A percentile compares a stretch with the other conserved stretches of the same genome.
These are phyloP conservation scores for Ciborinia camelliae DNA, from an alignment of 2,329 filamentous ascomycete species.

Conservation along the genomic window DNA sequence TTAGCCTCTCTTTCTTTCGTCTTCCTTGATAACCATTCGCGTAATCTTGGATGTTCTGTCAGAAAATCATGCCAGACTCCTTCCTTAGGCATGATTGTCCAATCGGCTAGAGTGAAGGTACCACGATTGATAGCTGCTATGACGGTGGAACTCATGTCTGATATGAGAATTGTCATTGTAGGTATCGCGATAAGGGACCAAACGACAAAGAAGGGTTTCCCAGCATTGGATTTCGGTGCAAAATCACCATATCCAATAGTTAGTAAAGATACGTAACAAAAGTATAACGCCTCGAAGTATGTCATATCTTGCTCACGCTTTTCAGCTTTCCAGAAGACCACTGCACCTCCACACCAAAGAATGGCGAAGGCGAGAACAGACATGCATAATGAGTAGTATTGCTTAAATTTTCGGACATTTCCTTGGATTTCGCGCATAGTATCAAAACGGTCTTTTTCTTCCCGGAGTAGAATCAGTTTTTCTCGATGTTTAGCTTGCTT, in stretches of 20 bases:
- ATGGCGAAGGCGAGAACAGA: constrained; percentile 57
- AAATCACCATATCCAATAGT: constrained; percentile 70
- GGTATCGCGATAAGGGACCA: constrained; percentile 68
- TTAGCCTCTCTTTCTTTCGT: constrained; percentile 42
- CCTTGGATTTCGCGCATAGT: constrained; percentile 61
- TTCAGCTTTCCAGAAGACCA: constrained; percentile 62
- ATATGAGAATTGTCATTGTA: constrained; percentile 66
- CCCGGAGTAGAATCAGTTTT: constrained; percentile 52
- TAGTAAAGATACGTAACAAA: constrained; percentile 64
- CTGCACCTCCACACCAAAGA: constrained; percentile 63
- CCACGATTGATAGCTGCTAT: constrained; percentile 60
- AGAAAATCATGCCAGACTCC: constrained; percentile 53
- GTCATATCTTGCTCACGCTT: constrained; percentile 48
- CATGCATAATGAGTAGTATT: constrained; percentile 56
- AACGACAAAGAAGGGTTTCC: constrained; percentile 66
- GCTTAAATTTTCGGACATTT: constrained; percentile 57
- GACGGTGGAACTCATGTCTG: constrained; percentile 62
- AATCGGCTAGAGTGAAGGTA: constrained; percentile 59
- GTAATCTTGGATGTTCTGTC: constrained; percentile 45
- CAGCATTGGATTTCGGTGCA: constrained; percentile 60
- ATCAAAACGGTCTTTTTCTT: constrained; percentile 58
- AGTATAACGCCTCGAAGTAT: constrained; percentile 67
- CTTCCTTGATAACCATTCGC: constrained; percentile 39
- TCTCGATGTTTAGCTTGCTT: constrained; percentile 29
- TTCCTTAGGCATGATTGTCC: constrained; percentile 61